Evolutionary conservation across 768 basidiomycete species (phyloP).

Genomic region (Lactarius sp.): DNA sequence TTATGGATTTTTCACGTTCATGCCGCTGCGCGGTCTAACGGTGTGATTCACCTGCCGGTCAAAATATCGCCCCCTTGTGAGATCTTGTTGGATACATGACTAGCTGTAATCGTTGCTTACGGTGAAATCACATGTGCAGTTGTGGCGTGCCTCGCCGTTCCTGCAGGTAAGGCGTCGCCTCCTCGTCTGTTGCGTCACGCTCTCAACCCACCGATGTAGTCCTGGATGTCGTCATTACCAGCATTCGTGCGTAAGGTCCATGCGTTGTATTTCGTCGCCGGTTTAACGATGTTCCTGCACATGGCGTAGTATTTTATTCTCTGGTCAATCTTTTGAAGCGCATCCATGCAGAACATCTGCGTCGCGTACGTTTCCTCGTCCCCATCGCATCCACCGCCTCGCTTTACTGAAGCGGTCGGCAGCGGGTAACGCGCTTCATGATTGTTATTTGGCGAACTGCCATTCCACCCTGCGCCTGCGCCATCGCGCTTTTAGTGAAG

Average conservation of each 20-base stretch:
- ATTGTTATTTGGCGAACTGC: constrained; percentile 12
- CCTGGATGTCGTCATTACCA: constrained; percentile 8
- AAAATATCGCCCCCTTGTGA: constrained; percentile 7
- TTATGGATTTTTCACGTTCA: background rate
- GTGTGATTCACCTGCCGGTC: no score
- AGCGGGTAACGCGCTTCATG: constrained; percentile 15
- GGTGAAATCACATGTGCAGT: background rate
- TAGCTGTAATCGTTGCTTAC: background rate
- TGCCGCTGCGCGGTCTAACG: background rate
- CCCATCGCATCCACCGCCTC: background rate
- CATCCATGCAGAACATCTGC: constrained; percentile 18
- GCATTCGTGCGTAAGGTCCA: constrained; percentile 3
- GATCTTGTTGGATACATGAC: background rate
- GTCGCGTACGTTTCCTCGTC: constrained; percentile 8
- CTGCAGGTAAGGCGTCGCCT: constrained; percentile 7
- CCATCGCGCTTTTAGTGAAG: constrained; percentile 10
- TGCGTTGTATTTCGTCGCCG: background rate
- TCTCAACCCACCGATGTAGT: background rate
- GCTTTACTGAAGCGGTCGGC: background rate
- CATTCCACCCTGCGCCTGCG: constrained; percentile 13
- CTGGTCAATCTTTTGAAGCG: background rate
- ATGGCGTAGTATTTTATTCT: constrained; percentile 6
- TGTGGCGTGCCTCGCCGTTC: constrained; percentile 10
- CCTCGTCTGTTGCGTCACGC: background rate
- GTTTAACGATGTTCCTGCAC: background rate